Percentiles rank a stretch among this genome's conserved stretches.
Evolutionary conservation across 305 asterid genomes (phyloP).

Genomic region (Fraxinus ornus): DNA sequence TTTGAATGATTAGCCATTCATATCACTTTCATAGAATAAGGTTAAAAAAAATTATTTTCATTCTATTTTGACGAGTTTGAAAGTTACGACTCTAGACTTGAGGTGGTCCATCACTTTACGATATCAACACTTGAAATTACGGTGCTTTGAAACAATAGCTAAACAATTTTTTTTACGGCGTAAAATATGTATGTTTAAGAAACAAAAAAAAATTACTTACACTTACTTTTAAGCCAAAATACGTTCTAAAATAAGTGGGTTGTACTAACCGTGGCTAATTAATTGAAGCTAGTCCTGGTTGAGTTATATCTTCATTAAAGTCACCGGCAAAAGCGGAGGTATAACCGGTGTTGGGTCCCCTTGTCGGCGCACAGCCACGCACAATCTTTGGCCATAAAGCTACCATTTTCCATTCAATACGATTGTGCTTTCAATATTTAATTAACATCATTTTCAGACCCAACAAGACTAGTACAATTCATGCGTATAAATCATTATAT

Average conservation of each 20-base stretch:
- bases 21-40: neutral
- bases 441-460: neutral
- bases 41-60: no score
- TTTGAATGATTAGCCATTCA: neutral
- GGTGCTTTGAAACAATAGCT: neutral
- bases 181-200: no score
- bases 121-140: no score
- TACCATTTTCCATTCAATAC: conserved; percentile 8
- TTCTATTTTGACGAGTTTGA: neutral
- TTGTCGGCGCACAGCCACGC: conserved; percentile 25
- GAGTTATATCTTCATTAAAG: neutral
- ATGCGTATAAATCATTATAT: neutral
- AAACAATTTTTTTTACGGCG: no score
- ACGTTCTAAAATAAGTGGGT: neutral
- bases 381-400: conserved; percentile 4
- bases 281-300: neutral
- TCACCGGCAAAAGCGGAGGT: conserved; percentile 23
- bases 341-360: conserved; percentile 30
- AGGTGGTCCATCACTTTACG: neutral
- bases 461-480: neutral
- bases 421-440: conserved; percentile 12
- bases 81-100: neutral
- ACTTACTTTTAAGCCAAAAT: neutral
- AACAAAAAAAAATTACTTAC: no score
- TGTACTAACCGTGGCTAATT: conserved; percentile 10